A percentile compares a stretch with the other conserved stretches of the same genome.
phyloP scores from a whole-genome alignment of 1,284 basidiomycete species.

The Ganoderma resinaceum region DNA sequence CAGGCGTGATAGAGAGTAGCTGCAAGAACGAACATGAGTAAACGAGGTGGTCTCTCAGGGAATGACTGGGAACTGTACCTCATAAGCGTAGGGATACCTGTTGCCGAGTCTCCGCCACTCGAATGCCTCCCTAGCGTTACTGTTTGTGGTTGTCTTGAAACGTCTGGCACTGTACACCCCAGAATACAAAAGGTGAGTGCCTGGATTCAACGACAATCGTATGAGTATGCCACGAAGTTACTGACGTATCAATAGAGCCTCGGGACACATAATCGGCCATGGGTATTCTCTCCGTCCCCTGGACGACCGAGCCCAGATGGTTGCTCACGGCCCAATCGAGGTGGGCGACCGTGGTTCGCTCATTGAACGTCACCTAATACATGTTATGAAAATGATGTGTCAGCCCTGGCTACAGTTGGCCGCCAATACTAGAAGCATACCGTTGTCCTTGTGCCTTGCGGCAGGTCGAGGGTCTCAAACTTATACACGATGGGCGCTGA shows the following conservation, averaged over 20 bases:
- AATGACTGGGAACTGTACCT: constrained; percentile 48
- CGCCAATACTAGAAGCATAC: constrained; percentile 15
- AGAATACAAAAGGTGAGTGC: background rate
- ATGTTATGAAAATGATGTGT: background rate
- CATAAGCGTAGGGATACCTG: constrained; percentile 54
- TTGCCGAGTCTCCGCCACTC: constrained; percentile 67
- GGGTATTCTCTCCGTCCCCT: constrained; percentile 59
- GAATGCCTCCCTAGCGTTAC: constrained; percentile 47
- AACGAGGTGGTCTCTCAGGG: background rate
- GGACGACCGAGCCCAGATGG: constrained; percentile 62
- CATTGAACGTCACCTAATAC: constrained; percentile 49
- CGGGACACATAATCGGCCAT: constrained; percentile 68
- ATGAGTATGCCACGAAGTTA: constrained; percentile 38
- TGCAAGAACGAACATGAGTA: constrained; percentile 3
- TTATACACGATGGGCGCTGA: constrained; percentile 67
- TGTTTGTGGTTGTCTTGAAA: constrained; percentile 57
- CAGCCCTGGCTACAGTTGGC: background rate
- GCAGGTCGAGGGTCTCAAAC: constrained; percentile 59
- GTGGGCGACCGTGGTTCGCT: constrained; percentile 59
- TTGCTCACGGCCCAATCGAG: constrained; percentile 66
- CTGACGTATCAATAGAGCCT: constrained; percentile 52
- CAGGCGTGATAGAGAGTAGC: constrained; percentile 29
- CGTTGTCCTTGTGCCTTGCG: constrained; percentile 30
- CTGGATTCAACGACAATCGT: background rate
- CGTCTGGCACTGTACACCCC: constrained; percentile 54